Conservation (phyloP, 2,329 filamentous ascomycete species). For the Rhytidhysteron rufulum region DNA sequence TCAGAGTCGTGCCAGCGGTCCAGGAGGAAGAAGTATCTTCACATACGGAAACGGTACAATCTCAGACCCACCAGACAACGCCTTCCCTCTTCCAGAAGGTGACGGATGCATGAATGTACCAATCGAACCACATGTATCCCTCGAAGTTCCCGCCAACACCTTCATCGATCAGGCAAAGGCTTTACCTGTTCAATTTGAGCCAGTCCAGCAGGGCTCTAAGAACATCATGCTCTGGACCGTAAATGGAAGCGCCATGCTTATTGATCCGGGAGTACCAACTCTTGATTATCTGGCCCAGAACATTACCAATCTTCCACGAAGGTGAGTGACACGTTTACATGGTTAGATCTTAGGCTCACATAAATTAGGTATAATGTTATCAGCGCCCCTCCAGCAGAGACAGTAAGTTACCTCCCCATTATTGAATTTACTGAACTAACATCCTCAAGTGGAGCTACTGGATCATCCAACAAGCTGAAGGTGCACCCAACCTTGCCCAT, state of each 20-base stretch:
- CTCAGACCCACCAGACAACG: conserved; percentile 30
- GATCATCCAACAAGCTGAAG: conserved; percentile 42
- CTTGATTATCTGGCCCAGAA: conserved; percentile 40
- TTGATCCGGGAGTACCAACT: conserved; percentile 49
- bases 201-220: conserved; percentile 20
- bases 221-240: conserved; percentile 29
- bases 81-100: conserved; percentile 16
- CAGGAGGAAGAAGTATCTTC: conserved; percentile 35
- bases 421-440: conserved; percentile 3
- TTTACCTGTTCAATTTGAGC: conserved; percentile 26
- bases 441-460: conserved; percentile 40
- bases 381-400: conserved; percentile 30
- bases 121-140: conserved; percentile 31
- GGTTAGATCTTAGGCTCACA: not conserved
- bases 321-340: not conserved
- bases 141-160: conserved; percentile 27
- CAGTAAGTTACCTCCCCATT: conserved; percentile 4
- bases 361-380: conserved; percentile 38
- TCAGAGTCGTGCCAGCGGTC: conserved; percentile 14
- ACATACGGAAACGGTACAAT: conserved; percentile 33
- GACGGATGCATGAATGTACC: conserved; percentile 34
- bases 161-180: conserved; percentile 22
- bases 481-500: conserved; percentile 31
- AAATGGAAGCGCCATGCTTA: conserved; percentile 44
- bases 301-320: conserved; percentile 36